phyloP scores from a whole-genome alignment of 2,329 filamentous ascomycete species.

The Chaetomiaceae sp. region DNA sequence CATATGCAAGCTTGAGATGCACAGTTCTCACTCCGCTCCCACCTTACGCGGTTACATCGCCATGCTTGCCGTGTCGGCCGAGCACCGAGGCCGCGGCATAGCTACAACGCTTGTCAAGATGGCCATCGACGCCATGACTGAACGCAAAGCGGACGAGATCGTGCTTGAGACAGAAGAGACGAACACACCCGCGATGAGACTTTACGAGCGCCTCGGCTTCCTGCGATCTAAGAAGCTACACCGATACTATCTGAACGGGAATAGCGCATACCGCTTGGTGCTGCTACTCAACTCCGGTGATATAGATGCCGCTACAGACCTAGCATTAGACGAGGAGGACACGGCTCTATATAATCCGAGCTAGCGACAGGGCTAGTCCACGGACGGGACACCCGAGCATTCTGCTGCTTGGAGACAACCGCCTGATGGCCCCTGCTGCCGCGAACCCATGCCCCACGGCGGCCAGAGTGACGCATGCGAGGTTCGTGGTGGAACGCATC shows the following conservation, averaged over 20 bases:
- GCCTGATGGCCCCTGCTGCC: too few species aligned
- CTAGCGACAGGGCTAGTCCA: neutral
- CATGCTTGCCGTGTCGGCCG: constrained; percentile 87
- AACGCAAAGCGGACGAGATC: constrained; percentile 82
- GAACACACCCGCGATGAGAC: constrained; percentile 80
- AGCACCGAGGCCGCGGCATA: constrained; percentile 78
- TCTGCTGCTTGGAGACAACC: too few species aligned
- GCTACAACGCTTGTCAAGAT: constrained; percentile 82
- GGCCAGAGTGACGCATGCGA: too few species aligned
- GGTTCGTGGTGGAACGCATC: too few species aligned
- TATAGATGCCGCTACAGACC: constrained; percentile 36
- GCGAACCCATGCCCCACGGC: too few species aligned
- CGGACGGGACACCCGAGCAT: neutral
- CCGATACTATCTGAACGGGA: constrained; percentile 94
- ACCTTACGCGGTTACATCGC: constrained; percentile 90
- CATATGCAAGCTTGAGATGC: constrained; percentile 88
- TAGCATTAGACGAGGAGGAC: constrained; percentile 33
- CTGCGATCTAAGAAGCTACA: constrained; percentile 88
- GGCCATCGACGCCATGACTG: constrained; percentile 87
- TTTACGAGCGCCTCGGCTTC: constrained; percentile 92
- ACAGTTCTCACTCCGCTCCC: constrained; percentile 71
- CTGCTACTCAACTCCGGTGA: constrained; percentile 64
- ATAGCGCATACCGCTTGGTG: constrained; percentile 85
- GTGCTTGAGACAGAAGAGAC: constrained; percentile 94
- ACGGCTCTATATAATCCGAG: neutral